Evolutionary conservation across 1,284 basidiomycete genomes (phyloP).

Genomic region (Moniliella sp.): DNA sequence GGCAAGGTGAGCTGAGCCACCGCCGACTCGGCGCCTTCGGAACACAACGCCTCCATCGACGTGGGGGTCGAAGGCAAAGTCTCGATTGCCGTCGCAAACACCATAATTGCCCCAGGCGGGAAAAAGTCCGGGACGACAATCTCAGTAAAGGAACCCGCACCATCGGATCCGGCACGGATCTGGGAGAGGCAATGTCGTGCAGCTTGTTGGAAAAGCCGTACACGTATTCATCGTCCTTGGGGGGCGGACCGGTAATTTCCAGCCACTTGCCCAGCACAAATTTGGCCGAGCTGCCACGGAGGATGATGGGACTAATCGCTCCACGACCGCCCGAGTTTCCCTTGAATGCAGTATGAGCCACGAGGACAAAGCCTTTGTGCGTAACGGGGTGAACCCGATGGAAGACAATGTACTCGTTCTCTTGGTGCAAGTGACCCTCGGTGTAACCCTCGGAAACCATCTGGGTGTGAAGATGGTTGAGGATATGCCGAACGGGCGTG

Average conservation of each 20-base stretch:
- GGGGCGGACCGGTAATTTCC: conserved; percentile 2
- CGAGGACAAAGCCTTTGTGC: conserved; percentile 16
- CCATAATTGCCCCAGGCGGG: conserved; percentile 24
- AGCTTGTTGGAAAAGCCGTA: conserved; percentile 15
- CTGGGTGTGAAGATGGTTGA: conserved; percentile 24
- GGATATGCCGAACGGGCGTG: conserved; percentile 13
- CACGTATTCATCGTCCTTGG: conserved; percentile 8
- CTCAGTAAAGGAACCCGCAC: conserved; percentile 12
- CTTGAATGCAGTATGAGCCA: conserved; percentile 23
- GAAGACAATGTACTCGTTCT: conserved; percentile 17
- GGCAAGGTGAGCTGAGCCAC: conserved; percentile 14
- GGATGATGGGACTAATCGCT: conserved; percentile 8
- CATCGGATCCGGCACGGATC: conserved; percentile 6
- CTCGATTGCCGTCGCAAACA: conserved; percentile 19
- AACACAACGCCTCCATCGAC: conserved; percentile 12
- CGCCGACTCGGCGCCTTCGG: conserved; percentile 15
- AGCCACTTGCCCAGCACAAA: conserved; percentile 21
- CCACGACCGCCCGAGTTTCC: too few species aligned
- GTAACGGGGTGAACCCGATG: conserved; percentile 25
- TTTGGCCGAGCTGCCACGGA: conserved; percentile 13
- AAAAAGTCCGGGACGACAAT: conserved; percentile 20
- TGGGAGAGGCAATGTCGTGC: conserved; percentile 12
- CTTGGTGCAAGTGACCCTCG: conserved; percentile 24
- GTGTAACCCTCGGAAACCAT: conserved; percentile 19
- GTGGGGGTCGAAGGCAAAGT: conserved; percentile 9